These are phyloP conservation scores for Podaxis sp. DNA, from an alignment of 768 basidiomycete species.

Conservation along the genomic window DNA sequence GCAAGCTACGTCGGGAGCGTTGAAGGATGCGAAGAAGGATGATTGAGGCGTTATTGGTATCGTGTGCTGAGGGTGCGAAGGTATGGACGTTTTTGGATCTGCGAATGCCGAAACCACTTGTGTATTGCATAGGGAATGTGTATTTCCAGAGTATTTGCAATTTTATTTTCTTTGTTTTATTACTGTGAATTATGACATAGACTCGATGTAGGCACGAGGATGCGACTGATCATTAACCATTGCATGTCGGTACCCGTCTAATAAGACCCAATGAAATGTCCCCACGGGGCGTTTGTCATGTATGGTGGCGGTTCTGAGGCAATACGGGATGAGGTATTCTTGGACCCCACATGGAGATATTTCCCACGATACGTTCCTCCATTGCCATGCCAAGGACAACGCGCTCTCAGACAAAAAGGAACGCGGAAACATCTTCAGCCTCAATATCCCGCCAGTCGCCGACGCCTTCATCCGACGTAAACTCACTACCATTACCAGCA, in stretches of 20 bases:
- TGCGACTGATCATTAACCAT: no score
- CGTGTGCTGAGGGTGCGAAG: not conserved
- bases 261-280: no score
- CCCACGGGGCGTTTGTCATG: no score
- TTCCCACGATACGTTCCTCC: not conserved
- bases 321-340: no score
- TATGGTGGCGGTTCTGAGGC: no score
- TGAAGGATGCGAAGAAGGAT: constrained; percentile 33
- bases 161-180: not conserved
- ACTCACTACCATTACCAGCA: constrained; percentile 19
- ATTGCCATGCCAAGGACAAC: not conserved
- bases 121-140: not conserved
- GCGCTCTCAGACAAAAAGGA: not conserved
- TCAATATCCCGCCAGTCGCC: not conserved
- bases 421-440: not conserved
- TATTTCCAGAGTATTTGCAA: not conserved
- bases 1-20: constrained; percentile 24
- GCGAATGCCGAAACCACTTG: not conserved
- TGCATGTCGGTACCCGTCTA: no score
- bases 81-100: not conserved
- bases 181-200: not conserved
- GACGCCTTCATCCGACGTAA: constrained; percentile 7
- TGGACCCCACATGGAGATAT: not conserved
- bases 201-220: no score
- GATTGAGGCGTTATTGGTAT: constrained; percentile 24